Base-by-base conservation (phyloP, 148 eudicot genomes). In the Rhododendron molle region DNA sequence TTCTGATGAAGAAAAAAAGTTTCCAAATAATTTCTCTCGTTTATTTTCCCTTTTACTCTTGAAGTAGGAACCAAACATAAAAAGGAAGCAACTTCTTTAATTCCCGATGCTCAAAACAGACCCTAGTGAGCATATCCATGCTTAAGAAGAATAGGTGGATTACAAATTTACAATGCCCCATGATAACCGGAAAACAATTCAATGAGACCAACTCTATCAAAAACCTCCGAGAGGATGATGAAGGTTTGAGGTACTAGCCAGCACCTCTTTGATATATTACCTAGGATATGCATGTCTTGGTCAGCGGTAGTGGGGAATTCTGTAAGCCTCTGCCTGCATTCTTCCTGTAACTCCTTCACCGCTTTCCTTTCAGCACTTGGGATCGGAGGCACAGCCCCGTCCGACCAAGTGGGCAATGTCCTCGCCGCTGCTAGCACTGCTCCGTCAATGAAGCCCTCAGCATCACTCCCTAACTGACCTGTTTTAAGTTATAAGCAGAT, bases 401-500 rank as follows among this genome's bases (percentile, higher is more conserved):
- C 92, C 44, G 96, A 93, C 99, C 99, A 97, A 73, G 96, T 97
- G 56, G 98, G 99, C 89, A 97, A 85, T 80, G 98, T 92, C 88
- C 98, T 90, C 71, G 97, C 98, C 49, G 98, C 98, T 81, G 99
- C 99, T 84, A 97, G 84, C 72, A 97, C 98, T 65, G 98, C 98
- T 88, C 99, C 99, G 88, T 97, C 98, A 50, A 95, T 98, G 90
- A 93, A 95, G 86, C 83, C 85, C 46, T 90, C 94, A 54, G 88
- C 92, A 67, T 87, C 94, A 56, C 84, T 87, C 58, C 92, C 84
- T 88, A 91, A 86, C 71, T 87, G 89, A 87, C 92, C 98, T 92
- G 92, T 82, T 84, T 81, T 60, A 76, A 47, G 62, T 54, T 36
- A 32, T 44, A 56, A 43, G 23, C 23, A 30, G 74, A 62, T 58